A percentile compares a stretch with the other conserved stretches of the same genome.
Evolutionary conservation across 257 asterid species (phyloP).

Genomic region (Lavandula angustifolia): DNA sequence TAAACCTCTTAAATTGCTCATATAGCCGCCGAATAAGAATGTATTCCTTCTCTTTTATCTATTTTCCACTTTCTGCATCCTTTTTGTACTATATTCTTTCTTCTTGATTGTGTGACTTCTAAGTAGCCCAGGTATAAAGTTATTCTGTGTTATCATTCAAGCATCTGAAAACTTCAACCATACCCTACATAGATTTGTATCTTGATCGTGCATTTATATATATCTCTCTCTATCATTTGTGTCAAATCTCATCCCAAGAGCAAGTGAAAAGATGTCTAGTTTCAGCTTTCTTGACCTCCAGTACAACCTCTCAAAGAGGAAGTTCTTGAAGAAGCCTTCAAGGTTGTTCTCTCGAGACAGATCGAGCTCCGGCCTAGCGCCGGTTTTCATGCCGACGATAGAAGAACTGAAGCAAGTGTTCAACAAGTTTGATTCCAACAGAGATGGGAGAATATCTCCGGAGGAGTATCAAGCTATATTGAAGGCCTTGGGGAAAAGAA

Average conservation of each 20-base stretch:
- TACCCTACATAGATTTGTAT: background rate
- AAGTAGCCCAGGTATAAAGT: constrained; percentile 37
- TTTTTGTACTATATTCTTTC: constrained; percentile 32
- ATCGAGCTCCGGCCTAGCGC: constrained; percentile 48
- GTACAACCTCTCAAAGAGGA: constrained; percentile 64
- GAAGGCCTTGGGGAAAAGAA: constrained; percentile 59
- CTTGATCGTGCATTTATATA: constrained; percentile 24
- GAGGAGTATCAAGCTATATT: constrained; percentile 73
- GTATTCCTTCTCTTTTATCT: constrained; percentile 35
- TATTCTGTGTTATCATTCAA: constrained; percentile 45
- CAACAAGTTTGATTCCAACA: constrained; percentile 66
- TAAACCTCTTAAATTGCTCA: constrained; percentile 7
- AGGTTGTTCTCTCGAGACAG: constrained; percentile 52
- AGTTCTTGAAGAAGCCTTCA: constrained; percentile 64
- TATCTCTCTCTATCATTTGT: background rate
- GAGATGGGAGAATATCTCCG: constrained; percentile 81
- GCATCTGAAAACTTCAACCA: constrained; percentile 43
- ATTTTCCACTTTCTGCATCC: constrained; percentile 21
- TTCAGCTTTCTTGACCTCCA: constrained; percentile 66
- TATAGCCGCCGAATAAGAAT: constrained; percentile 34
- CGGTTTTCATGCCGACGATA: constrained; percentile 47
- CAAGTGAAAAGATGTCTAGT: constrained; percentile 43
- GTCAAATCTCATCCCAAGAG: constrained; percentile 17
- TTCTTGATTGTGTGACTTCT: constrained; percentile 29
- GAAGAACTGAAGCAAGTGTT: constrained; percentile 72